Percentiles rank a stretch among this genome's conserved stretches.
Evolutionary conservation across 1,284 basidiomycete genomes (phyloP).

Genomic region (Bjerkandera adusta): DNA sequence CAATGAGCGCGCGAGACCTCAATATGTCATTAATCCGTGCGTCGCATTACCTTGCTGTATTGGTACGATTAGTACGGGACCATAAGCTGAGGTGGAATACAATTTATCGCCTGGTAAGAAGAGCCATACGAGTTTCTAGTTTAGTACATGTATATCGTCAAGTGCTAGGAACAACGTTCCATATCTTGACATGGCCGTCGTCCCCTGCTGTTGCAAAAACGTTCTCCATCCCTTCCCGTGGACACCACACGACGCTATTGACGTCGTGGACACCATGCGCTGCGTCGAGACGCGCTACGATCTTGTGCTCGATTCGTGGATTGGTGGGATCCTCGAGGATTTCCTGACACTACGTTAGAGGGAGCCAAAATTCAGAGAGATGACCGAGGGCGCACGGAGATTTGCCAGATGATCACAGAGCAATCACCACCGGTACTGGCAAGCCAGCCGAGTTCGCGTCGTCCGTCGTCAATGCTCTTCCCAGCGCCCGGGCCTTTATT

Average conservation of each 20-base stretch:
- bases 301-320: conserved; percentile 34
- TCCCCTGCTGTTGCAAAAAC: conserved; percentile 79
- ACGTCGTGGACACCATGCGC: conserved; percentile 79
- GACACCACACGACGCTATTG: conserved; percentile 80
- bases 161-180: too few relatives aligned
- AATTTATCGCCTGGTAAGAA: too few relatives aligned
- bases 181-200: conserved; percentile 72
- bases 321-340: conserved; percentile 20
- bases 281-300: conserved; percentile 50
- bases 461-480: conserved; percentile 21
- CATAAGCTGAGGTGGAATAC: too few relatives aligned
- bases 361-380: background rate
- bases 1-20: too few relatives aligned
- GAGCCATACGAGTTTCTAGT: too few relatives aligned
- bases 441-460: conserved; percentile 60
- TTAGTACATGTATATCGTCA: too few relatives aligned
- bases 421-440: conserved; percentile 80
- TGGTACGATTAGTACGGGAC: too few relatives aligned
- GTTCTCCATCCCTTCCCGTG: conserved; percentile 54
- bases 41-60: too few relatives aligned
- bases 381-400: conserved; percentile 48
- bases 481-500: conserved; percentile 28
- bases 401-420: conserved; percentile 68
- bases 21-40: too few relatives aligned
- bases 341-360: conserved; percentile 15